Percentiles rank a stretch among this genome's conserved stretches.
Conservation (phyloP, 768 basidiomycete genomes). For the Tricholoma bakamatsutake region DNA sequence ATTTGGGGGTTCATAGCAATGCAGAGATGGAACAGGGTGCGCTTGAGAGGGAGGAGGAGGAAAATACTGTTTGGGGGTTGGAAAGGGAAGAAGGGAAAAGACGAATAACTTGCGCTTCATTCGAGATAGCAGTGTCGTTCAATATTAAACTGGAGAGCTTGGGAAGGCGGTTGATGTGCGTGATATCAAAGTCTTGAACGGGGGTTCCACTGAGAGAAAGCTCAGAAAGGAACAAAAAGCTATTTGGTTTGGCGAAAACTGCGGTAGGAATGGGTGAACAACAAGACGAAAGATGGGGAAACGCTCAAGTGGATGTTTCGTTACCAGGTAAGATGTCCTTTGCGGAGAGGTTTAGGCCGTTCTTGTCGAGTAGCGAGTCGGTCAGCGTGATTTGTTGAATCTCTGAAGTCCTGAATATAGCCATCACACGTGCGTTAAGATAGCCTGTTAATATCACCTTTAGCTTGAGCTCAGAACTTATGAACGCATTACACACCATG, state of each 20-base stretch:
- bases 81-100: not conserved
- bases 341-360: constrained; percentile 44
- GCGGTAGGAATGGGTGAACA: constrained; percentile 5
- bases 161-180: constrained; percentile 48
- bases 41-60: constrained; percentile 50
- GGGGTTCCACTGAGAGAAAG: constrained; percentile 43
- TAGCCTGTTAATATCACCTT: constrained; percentile 29
- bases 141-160: constrained; percentile 40
- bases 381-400: constrained; percentile 39
- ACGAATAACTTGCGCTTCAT: constrained; percentile 47
- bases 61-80: constrained; percentile 38
- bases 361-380: constrained; percentile 39
- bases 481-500: constrained; percentile 22
- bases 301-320: constrained; percentile 1
- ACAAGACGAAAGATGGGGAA: not conserved
- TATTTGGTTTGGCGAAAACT: constrained; percentile 48
- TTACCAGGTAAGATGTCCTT: constrained; percentile 39
- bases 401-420: constrained; percentile 40
- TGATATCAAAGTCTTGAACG: constrained; percentile 43
- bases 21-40: constrained; percentile 45
- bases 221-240: constrained; percentile 43
- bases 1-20: constrained; percentile 48
- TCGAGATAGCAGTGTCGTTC: constrained; percentile 49
- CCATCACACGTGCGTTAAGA: constrained; percentile 39
- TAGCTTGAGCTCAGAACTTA: not conserved